Base-by-base conservation (phyloP, 345 rosid species). In the Physaria fendleri region DNA sequence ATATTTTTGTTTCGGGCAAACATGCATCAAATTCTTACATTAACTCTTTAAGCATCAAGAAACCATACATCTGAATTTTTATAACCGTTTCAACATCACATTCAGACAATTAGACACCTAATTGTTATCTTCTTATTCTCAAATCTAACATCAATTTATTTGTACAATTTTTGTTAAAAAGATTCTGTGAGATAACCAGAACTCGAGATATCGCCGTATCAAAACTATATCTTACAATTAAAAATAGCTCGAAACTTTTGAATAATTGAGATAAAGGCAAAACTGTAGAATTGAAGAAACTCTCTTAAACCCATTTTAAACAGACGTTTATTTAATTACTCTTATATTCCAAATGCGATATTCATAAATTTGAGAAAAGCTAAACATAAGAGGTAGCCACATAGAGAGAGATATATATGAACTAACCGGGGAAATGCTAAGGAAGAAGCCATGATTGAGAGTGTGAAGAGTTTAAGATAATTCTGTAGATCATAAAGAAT, bases 1-100 rank as follows among this genome's bases (percentile, higher is more conserved):
- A 97, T 85, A 86, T 82, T 32, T 46, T 79, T 68, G 55, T 40
- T 48, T 58, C 49, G n/a, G 2, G 4, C 22, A n/a, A 65, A 24
- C 64, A 71, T 69, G 64, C 65, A 57, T 30, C 58, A 32, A 12
- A 27, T 6, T n/a, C n/a, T n/a, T n/a, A n/a, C n/a, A n/a, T n/a
- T n/a, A n/a, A n/a, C n/a, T n/a, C n/a, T n/a, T n/a, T n/a, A n/a
- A n/a, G n/a, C n/a, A n/a, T n/a, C n/a, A n/a, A n/a, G n/a, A n/a
- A n/a, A n/a, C n/a, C n/a, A n/a, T 45, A n/a, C n/a, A n/a, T n/a
- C n/a, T n/a, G n/a, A n/a, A n/a, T n/a, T n/a, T n/a, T n/a, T n/a
- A n/a, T 16, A 16, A 42, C 41, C 8, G 44, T 37, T 0, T 37
- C 6, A 48, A 4, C 64, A 14, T 44, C 14, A 10, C 10, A n/a